A percentile compares a stretch with the other conserved stretches of the same genome.
phyloP scores from a whole-genome alignment of 2,329 filamentous ascomycete genomes.

The Fusarium nygamai region DNA sequence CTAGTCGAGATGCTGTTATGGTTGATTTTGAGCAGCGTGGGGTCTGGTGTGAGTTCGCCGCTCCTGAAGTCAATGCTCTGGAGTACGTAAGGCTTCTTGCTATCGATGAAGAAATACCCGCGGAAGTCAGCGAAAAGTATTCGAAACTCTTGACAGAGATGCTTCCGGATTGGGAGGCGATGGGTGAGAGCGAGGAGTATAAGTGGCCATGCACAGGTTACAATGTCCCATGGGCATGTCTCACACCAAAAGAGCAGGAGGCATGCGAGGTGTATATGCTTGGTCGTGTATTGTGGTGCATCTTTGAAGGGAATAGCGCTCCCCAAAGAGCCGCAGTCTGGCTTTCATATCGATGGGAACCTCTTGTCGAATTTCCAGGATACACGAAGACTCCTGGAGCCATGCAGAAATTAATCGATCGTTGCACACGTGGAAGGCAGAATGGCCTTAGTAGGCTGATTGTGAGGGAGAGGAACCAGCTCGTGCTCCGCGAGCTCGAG shows the following conservation, averaged over 20 bases:
- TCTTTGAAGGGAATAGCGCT: constrained; percentile 69
- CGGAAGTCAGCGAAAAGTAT: constrained; percentile 54
- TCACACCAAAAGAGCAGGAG: constrained; percentile 63
- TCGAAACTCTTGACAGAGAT: constrained; percentile 53
- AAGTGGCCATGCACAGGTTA: constrained; percentile 60
- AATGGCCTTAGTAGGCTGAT: constrained; percentile 56
- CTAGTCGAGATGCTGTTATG: constrained; percentile 60
- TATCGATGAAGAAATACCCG: constrained; percentile 57
- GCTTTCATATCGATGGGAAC: constrained; percentile 68
- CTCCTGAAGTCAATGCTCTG: constrained; percentile 68
- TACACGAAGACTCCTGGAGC: constrained; percentile 59
- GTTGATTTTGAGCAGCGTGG: constrained; percentile 72
- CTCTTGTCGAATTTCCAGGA: constrained; percentile 64
- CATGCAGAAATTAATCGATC: constrained; percentile 60
- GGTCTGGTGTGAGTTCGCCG: constrained; percentile 70
- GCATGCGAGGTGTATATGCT: constrained; percentile 71
- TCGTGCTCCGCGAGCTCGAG: constrained; percentile 54
- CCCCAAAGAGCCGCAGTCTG: constrained; percentile 66
- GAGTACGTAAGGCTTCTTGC: constrained; percentile 67
- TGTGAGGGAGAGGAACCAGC: constrained; percentile 55
- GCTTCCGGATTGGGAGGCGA: constrained; percentile 57
- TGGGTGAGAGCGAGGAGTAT: constrained; percentile 56
- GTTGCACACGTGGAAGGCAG: constrained; percentile 61
- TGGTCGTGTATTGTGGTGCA: constrained; percentile 69
- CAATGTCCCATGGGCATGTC: constrained; percentile 65